phyloP scores from a whole-genome alignment of 352 stramenopile species.

The Phytophthora crassamura region DNA sequence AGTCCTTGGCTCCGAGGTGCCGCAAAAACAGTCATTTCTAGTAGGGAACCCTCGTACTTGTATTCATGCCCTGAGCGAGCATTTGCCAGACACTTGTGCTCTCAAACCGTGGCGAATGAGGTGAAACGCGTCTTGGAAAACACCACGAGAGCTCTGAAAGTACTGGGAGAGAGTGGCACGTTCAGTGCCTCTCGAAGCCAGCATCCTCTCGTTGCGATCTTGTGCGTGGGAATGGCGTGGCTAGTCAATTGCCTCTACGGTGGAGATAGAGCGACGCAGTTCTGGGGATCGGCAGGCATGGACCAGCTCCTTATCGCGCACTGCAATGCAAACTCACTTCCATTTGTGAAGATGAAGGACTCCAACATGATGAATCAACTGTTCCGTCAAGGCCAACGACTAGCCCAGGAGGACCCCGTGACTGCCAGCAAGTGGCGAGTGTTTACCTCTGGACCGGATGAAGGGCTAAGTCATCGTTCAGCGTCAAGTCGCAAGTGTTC shows the following conservation, averaged over 20 bases:
- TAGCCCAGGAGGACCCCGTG: neutral
- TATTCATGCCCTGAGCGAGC: conserved; percentile 14
- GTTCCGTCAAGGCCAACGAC: conserved; percentile 11
- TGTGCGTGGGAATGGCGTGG: conserved; percentile 33
- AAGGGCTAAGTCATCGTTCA: neutral
- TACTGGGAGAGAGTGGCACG: conserved; percentile 34
- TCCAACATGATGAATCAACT: conserved; percentile 44
- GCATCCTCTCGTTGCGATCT: conserved; percentile 23
- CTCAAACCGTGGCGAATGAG: conserved; percentile 19
- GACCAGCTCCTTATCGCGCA: conserved; percentile 30
- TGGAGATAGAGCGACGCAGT: conserved; percentile 41
- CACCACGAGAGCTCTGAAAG: conserved; percentile 35
- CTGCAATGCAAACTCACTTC: conserved; percentile 40
- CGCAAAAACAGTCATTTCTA: neutral
- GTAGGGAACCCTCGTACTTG: neutral
- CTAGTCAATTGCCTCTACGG: conserved; percentile 53
- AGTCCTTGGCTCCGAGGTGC: neutral
- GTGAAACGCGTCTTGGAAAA: conserved; percentile 33
- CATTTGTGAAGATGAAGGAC: conserved; percentile 46
- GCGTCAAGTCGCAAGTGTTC: conserved; percentile 21
- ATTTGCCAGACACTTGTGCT: conserved; percentile 34
- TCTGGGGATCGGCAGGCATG: conserved; percentile 37
- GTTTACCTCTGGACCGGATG: conserved; percentile 7
- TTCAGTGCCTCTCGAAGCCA: conserved; percentile 29
- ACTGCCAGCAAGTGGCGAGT: conserved; percentile 17